phyloP scores from a whole-genome alignment of 2,329 filamentous ascomycete genomes.

The Xylaria sp. region DNA sequence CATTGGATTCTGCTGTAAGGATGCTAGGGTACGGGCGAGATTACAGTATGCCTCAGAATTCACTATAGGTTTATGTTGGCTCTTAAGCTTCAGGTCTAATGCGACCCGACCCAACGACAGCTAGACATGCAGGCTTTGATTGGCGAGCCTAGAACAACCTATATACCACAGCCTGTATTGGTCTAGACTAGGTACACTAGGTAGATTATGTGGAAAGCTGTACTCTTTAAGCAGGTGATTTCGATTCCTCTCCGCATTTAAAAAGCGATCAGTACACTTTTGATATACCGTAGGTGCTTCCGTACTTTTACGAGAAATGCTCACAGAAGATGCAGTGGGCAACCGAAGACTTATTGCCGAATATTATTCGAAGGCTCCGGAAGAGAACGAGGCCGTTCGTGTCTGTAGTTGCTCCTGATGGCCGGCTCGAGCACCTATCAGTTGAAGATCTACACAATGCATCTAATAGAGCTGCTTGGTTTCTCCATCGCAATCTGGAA shows the following conservation, averaged over 20 bases:
- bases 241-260: constrained; percentile 3
- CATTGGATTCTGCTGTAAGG: constrained; percentile 5
- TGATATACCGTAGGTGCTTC: neutral
- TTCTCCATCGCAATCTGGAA: constrained; percentile 36
- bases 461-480: constrained; percentile 44
- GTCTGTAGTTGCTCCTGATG: constrained; percentile 30
- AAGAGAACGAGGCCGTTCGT: constrained; percentile 29
- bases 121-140: constrained; percentile 6
- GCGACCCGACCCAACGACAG: neutral
- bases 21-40: neutral
- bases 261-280: neutral
- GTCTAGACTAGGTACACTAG: too few species aligned
- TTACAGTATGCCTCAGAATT: neutral
- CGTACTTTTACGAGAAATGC: neutral
- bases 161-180: neutral
- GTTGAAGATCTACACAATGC: constrained; percentile 35
- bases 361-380: constrained; percentile 25
- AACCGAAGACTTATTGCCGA: constrained; percentile 31
- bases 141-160: neutral
- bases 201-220: constrained; percentile 2
- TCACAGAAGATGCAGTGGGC: constrained; percentile 30
- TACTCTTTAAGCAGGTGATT: neutral
- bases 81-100: neutral
- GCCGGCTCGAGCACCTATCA: constrained; percentile 26
- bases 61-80: neutral